Base-by-base conservation (phyloP, 768 basidiomycete genomes). In the Russula brevipes region DNA sequence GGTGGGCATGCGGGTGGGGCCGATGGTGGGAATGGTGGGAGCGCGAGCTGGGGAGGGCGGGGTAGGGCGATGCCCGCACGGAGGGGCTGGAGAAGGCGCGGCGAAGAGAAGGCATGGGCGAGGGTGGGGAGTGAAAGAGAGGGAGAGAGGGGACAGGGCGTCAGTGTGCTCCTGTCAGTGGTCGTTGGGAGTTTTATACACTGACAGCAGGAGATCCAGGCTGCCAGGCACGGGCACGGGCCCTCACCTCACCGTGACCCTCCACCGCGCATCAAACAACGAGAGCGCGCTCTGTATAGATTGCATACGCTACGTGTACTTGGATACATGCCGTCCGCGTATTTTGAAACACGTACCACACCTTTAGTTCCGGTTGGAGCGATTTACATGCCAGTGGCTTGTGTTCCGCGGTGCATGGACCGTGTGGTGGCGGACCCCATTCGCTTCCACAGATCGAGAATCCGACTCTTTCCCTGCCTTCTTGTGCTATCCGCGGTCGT, bases 31-130 rank as follows among this genome's bases (percentile, higher is more conserved):
- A 66, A 35, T 59, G 67, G 11, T 55, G 55, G 36, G 53, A 31
- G 30, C 64, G 64, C 61, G 81, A 75, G 46, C 82, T 73, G 16
- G 71, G 73, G 36, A 77, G 65, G 6, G 75, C 45, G 41, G 68
- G 81, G 73, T 91, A 91, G 4, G 89, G 90, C 11, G 85, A 82
- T 0, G 82, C 80, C 69, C 89, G 83, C 69, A 87, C 87, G 24
- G 80, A 75, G 47, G 87, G 85, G 60, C 86, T 83, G 19, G 90
- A 91, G 65, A 82, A 74, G 54, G 87, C 83, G 70, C 89, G 87
- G 76, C 89, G 89, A 69, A 91, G 86, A 76, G 88, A 90, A 70
- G 89, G 90, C 87, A 80, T 80, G 72, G 73, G 74, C 69, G 73
- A 69, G 69, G 69, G 69, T 5, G 45, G n/a, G 31, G 19, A 49